phyloP scores from a whole-genome alignment of 495 filamentous ascomycete genomes.

The Saxispiralis lemnorum region DNA sequence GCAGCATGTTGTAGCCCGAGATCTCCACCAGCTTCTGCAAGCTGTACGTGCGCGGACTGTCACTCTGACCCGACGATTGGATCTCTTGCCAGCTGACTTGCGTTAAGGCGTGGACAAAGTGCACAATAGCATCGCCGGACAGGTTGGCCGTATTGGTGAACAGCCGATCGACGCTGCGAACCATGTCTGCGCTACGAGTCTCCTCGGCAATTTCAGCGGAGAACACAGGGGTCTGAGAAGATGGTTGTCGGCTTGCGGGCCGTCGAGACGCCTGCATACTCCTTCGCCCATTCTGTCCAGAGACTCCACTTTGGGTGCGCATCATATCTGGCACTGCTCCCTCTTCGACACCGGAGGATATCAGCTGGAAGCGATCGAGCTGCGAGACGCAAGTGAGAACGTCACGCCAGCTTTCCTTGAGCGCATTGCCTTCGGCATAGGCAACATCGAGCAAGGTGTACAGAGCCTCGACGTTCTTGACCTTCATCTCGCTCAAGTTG shows the following conservation, averaged over 20 bases:
- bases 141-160: constrained; percentile 92
- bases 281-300: constrained; percentile 31
- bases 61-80: constrained; percentile 83
- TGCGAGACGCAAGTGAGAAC: constrained; percentile 90
- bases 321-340: constrained; percentile 83
- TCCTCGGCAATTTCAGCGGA: constrained; percentile 79
- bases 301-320: constrained; percentile 43
- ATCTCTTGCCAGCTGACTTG: constrained; percentile 99
- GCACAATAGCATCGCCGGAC: constrained; percentile 87
- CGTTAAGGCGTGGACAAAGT: constrained; percentile 82
- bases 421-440: constrained; percentile 72
- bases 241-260: constrained; percentile 37
- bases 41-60: constrained; percentile 86
- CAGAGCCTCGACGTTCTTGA: constrained; percentile 88
- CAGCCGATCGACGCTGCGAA: constrained; percentile 82
- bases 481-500: constrained; percentile 86
- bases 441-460: constrained; percentile 82
- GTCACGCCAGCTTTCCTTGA: constrained; percentile 85
- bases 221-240: constrained; percentile 48
- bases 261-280: constrained; percentile 45
- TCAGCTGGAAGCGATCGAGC: constrained; percentile 87
- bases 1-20: constrained; percentile 97
- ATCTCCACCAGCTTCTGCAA: constrained; percentile 97
- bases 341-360: constrained; percentile 85
- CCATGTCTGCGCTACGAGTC: constrained; percentile 76